Percentiles rank a stretch among this genome's conserved stretches.
Conservation (phyloP, 2,329 filamentous ascomycete species). For the Verruconis gallopava region DNA sequence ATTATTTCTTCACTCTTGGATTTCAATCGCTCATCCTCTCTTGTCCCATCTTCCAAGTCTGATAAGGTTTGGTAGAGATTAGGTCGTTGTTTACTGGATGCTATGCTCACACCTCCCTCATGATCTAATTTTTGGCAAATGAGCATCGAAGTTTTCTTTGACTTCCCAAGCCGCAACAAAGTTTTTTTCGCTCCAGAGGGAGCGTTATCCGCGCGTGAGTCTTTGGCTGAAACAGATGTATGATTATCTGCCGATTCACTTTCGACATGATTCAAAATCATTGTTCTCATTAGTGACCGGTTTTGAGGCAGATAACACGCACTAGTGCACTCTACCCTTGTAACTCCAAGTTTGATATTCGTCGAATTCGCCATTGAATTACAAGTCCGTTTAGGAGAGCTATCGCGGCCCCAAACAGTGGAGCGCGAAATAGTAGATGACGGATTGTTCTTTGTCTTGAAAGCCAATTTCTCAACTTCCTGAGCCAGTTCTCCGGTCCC, state of each 20-base stretch:
- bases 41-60: not conserved
- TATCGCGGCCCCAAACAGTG: no score
- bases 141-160: slow-evolving; percentile 2
- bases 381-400: no score
- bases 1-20: not conserved
- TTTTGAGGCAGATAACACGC: slow-evolving; percentile 13
- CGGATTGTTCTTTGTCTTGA: no score
- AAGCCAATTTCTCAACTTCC: no score
- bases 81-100: not conserved
- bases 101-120: not conserved
- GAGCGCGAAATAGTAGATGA: no score
- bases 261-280: slow-evolving; percentile 9
- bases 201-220: slow-evolving; percentile 8
- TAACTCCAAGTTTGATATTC: not conserved
- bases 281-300: slow-evolving; percentile 3
- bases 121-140: not conserved
- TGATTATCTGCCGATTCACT: slow-evolving; percentile 2
- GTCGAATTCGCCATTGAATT: no score
- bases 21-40: not conserved
- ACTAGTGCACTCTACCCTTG: slow-evolving; percentile 20
- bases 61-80: not conserved
- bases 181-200: slow-evolving; percentile 2
- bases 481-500: slow-evolving; percentile 12
- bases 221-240: slow-evolving; percentile 15
- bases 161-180: not conserved